Evolutionary conservation across 345 rosid genomes (phyloP).

Genomic region (Toxicodendron radicans): DNA sequence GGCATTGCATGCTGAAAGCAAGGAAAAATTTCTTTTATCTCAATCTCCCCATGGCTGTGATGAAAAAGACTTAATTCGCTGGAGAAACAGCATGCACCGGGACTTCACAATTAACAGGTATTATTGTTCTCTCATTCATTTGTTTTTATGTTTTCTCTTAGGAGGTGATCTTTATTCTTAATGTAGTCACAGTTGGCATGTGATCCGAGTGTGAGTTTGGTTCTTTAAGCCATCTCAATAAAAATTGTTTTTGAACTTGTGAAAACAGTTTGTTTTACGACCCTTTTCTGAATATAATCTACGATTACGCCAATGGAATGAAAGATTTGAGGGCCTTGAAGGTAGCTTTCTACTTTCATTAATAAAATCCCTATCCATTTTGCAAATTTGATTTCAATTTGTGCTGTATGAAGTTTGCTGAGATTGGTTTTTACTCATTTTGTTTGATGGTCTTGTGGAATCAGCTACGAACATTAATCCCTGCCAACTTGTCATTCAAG

Average conservation of each 20-base stretch:
- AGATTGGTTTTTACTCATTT: slow-evolving; percentile 10
- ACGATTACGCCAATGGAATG: slow-evolving; percentile 74
- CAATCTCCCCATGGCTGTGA: slow-evolving; percentile 38
- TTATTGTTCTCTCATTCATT: slow-evolving; percentile 16
- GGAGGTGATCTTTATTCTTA: background rate
- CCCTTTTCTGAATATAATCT: slow-evolving; percentile 61
- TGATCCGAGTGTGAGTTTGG: background rate
- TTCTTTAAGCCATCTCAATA: slow-evolving; percentile 15
- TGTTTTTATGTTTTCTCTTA: background rate
- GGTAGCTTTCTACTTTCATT: slow-evolving; percentile 45
- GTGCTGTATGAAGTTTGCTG: slow-evolving; percentile 14
- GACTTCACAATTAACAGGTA: slow-evolving; percentile 97
- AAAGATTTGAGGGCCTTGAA: slow-evolving; percentile 66
- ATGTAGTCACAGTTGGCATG: background rate
- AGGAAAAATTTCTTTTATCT: slow-evolving; percentile 31
- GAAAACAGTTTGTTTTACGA: slow-evolving; percentile 63
- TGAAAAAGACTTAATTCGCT: slow-evolving; percentile 54
- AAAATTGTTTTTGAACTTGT: slow-evolving; percentile 20
- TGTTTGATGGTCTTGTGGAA: slow-evolving; percentile 20
- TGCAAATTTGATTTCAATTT: slow-evolving; percentile 1
- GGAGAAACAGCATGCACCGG: slow-evolving; percentile 78
- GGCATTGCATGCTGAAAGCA: slow-evolving; percentile 39
- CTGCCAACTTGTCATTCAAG: slow-evolving; percentile 72
- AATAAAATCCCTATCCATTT: slow-evolving; percentile 6
- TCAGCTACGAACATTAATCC: slow-evolving; percentile 79